phyloP scores from a whole-genome alignment of 345 rosid genomes.

The Gossypium raimondii region DNA sequence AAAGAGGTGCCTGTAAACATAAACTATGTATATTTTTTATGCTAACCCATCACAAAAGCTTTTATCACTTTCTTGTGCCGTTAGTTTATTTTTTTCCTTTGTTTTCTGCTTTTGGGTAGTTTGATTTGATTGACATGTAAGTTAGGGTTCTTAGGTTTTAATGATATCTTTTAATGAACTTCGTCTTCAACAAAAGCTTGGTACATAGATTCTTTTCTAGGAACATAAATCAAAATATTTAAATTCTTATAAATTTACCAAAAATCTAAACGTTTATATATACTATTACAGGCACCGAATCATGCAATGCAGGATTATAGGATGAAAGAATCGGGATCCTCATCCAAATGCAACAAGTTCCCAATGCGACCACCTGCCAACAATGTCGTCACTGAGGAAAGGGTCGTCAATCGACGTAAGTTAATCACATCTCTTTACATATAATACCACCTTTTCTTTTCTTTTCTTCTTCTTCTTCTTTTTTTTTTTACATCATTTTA shows the following conservation, averaged over 20 bases:
- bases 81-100: not conserved
- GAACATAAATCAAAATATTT: too few relatives aligned
- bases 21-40: not conserved
- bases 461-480: not conserved
- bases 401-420: constrained; percentile 78
- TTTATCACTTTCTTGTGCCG: constrained; percentile 11
- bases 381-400: constrained; percentile 32
- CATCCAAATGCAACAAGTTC: constrained; percentile 56
- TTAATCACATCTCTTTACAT: not conserved
- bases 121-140: constrained; percentile 48
- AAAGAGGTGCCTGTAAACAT: constrained; percentile 13
- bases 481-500: not conserved
- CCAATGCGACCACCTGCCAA: constrained; percentile 40
- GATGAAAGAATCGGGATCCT: constrained; percentile 51
- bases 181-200: too few relatives aligned
- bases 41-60: constrained; percentile 14
- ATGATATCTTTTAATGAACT: constrained; percentile 31
- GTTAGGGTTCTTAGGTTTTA: constrained; percentile 40
- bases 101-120: not conserved
- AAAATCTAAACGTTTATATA: too few relatives aligned
- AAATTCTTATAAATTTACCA: too few relatives aligned
- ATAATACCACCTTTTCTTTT: not conserved
- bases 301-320: constrained; percentile 39
- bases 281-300: constrained; percentile 35
- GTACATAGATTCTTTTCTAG: too few relatives aligned